These are phyloP conservation scores for Euphorbia celastroides DNA, from an alignment of 441 rosid genomes.

Conservation along the genomic window DNA sequence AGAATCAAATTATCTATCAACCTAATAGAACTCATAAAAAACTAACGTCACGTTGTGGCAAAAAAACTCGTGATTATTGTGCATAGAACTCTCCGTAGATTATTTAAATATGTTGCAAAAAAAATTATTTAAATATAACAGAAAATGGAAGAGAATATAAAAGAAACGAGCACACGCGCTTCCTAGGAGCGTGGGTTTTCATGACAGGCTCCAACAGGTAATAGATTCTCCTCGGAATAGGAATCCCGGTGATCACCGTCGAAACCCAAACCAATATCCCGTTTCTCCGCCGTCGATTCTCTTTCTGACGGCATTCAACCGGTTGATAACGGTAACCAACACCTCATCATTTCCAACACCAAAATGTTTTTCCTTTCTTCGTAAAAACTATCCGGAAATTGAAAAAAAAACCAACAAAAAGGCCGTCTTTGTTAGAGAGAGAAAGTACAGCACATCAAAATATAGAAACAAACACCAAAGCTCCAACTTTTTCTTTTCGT, in stretches of 20 bases:
- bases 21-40: too few relatives aligned
- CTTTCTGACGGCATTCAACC: conserved; percentile 24
- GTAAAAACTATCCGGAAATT: background rate
- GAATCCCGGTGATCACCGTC: conserved; percentile 25
- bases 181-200: background rate
- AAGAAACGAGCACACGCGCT: too few relatives aligned
- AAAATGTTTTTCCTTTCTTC: background rate
- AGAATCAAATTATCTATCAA: too few relatives aligned
- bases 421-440: background rate
- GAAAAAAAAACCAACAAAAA: background rate
- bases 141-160: too few relatives aligned
- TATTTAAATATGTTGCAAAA: too few relatives aligned
- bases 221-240: background rate
- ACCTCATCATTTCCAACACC: background rate
- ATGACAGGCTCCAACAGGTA: background rate
- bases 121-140: too few relatives aligned
- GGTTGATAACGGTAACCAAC: conserved; percentile 23
- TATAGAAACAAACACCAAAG: background rate
- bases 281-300: conserved; percentile 26
- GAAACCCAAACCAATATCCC: conserved; percentile 10
- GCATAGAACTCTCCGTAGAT: too few relatives aligned
- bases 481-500: background rate
- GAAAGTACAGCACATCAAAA: background rate
- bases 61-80: too few relatives aligned
- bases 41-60: too few relatives aligned